Conservation (phyloP, 2,329 filamentous ascomycete genomes). For the Penicillium oxalicum region DNA sequence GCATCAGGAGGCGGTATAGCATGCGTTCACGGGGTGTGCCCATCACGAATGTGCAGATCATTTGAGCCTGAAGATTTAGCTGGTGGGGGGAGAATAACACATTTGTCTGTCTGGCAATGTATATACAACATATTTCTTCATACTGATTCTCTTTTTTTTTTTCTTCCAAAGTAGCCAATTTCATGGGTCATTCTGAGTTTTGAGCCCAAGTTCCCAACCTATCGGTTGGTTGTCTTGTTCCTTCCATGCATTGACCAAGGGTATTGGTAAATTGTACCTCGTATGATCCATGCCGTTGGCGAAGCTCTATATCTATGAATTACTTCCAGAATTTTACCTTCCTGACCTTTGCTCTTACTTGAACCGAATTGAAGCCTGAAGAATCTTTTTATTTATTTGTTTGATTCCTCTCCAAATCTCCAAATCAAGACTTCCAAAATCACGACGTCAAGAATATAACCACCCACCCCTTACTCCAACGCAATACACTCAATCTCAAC, state of each 20-base stretch:
- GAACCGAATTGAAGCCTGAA: too few species aligned
- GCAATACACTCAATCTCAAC: conserved; percentile 63
- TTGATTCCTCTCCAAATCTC: neutral
- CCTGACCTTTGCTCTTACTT: too few species aligned
- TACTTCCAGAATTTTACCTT: too few species aligned
- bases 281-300: too few species aligned
- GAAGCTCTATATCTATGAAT: too few species aligned
- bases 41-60: conserved; percentile 71
- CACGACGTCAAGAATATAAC: neutral
- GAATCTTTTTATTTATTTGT: neutral
- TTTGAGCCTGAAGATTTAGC: conserved; percentile 32
- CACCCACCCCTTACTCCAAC: conserved; percentile 35
- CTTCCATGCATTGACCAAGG: too few species aligned
- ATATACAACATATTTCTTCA: neutral
- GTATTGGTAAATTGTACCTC: too few species aligned
- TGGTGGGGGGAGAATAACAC: too few species aligned
- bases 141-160: too few species aligned
- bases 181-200: too few species aligned
- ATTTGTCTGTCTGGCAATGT: too few species aligned
- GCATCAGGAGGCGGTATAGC: conserved; percentile 70
- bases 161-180: neutral
- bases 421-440: too few species aligned
- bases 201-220: neutral
- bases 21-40: conserved; percentile 73
- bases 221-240: neutral